Conservation (phyloP, 1,284 basidiomycete genomes). For the Trichosporon faecale region DNA sequence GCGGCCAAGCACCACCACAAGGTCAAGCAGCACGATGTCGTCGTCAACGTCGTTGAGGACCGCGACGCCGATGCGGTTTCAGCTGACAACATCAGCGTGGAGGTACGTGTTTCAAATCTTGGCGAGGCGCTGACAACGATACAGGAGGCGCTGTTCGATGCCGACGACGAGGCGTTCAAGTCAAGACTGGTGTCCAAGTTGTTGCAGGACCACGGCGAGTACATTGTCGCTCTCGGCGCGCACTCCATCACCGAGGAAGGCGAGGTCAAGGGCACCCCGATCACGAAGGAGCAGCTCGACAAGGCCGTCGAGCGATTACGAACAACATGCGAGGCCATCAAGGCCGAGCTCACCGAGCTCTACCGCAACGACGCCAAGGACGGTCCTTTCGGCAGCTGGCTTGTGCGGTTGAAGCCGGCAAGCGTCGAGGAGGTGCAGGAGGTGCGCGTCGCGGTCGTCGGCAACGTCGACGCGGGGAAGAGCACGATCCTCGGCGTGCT, state of each 20-base stretch:
- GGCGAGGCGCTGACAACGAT: not conserved
- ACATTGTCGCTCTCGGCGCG: conserved; percentile 42
- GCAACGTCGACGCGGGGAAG: conserved; percentile 83
- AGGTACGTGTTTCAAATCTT: conserved; percentile 31
- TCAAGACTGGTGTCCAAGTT: conserved; percentile 39
- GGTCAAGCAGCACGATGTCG: conserved; percentile 25
- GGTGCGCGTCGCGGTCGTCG: conserved; percentile 90
- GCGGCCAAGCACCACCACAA: conserved; percentile 40
- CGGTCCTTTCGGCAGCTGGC: conserved; percentile 40
- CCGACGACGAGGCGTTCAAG: conserved; percentile 36
- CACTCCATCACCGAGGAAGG: conserved; percentile 31
- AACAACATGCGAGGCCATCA: conserved; percentile 28
- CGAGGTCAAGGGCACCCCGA: conserved; percentile 13
- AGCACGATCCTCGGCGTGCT: conserved; percentile 77
- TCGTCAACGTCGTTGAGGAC: conserved; percentile 21
- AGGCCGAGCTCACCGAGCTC: conserved; percentile 44
- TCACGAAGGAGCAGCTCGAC: conserved; percentile 31
- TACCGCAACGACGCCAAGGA: conserved; percentile 29
- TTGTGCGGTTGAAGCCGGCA: conserved; percentile 44
- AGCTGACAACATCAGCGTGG: conserved; percentile 28
- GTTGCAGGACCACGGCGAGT: conserved; percentile 47
- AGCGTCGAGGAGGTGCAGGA: conserved; percentile 60
- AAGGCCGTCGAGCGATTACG: conserved; percentile 32
- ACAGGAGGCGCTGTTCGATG: conserved; percentile 36
- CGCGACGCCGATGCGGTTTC: conserved; percentile 35